phyloP scores from a whole-genome alignment of 75 land plant species.

The Sequoiadendron giganteum region DNA sequence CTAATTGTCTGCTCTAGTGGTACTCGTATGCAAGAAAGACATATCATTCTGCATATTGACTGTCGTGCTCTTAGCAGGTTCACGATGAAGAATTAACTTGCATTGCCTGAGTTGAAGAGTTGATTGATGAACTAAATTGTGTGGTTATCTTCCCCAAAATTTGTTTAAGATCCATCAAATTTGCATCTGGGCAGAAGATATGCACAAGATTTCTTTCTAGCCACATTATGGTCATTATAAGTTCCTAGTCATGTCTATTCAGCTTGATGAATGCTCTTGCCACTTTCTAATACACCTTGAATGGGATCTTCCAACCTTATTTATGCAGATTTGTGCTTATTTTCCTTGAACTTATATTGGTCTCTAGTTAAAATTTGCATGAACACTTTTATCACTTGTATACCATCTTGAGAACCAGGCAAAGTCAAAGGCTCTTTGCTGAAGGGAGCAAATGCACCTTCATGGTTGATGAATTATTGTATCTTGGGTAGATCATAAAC shows the following conservation, averaged over 20 bases:
- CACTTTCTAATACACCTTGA: conserved; percentile 14
- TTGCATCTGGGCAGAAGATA: conserved; percentile 4
- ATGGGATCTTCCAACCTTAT: not conserved
- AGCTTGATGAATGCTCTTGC: conserved; percentile 9
- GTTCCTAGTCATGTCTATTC: conserved; percentile 17
- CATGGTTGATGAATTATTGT: not conserved
- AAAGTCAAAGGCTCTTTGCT: not conserved
- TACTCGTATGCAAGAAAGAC: too few species aligned
- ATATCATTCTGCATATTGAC: too few species aligned
- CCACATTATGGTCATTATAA: conserved; percentile 12
- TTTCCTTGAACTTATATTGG: conserved; percentile 19
- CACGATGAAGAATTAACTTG: too few species aligned
- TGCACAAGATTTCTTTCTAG: not conserved
- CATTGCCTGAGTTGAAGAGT: too few species aligned
- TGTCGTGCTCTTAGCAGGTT: too few species aligned
- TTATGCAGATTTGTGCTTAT: conserved; percentile 9
- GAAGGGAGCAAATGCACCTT: not conserved
- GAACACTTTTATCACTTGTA: not conserved
- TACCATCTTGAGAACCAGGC: not conserved
- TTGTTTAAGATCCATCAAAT: conserved; percentile 12
- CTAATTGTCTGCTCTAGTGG: too few species aligned
- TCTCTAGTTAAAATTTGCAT: not conserved
- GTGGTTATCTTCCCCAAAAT: conserved; percentile 9
- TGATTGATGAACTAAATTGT: too few species aligned
- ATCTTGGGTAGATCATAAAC: not conserved